Percentiles rank a stretch among this genome's conserved stretches.
Conservation (phyloP, 2,329 filamentous ascomycete genomes). For the Phyllosticta citriasiana region DNA sequence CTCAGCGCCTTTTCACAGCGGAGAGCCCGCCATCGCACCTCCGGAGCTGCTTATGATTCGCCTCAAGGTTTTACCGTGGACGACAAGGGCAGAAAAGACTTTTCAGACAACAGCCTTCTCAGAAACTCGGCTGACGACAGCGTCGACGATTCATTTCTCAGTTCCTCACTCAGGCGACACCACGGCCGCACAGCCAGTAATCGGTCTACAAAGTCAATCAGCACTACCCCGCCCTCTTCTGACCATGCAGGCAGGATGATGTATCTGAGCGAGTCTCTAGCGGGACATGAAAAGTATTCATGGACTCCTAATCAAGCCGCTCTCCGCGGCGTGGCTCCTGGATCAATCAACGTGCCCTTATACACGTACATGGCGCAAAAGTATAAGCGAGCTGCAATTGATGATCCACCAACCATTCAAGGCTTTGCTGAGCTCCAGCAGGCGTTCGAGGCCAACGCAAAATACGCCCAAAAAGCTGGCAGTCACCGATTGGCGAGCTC, state of each 20-base stretch:
- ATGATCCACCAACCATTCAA: slow-evolving; percentile 29
- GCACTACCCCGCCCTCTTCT: slow-evolving; percentile 42
- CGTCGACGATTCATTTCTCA: slow-evolving; percentile 46
- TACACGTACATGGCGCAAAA: slow-evolving; percentile 35
- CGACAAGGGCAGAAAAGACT: slow-evolving; percentile 27
- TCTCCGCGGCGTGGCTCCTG: slow-evolving; percentile 39
- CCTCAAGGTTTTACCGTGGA: slow-evolving; percentile 29
- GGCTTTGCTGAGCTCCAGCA: slow-evolving; percentile 27
- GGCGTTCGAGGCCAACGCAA: slow-evolving; percentile 44
- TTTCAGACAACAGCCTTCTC: slow-evolving; percentile 26
- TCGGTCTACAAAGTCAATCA: slow-evolving; percentile 43
- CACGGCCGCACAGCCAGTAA: slow-evolving; percentile 37
- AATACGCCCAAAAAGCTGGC: slow-evolving; percentile 41
- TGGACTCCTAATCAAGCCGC: slow-evolving; percentile 37
- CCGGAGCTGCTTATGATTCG: slow-evolving; percentile 29
- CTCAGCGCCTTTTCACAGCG: slow-evolving; percentile 46
- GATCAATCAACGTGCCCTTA: slow-evolving; percentile 26
- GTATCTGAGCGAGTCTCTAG: slow-evolving; percentile 41
- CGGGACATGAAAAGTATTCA: slow-evolving; percentile 28
- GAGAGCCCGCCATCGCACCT: slow-evolving; percentile 32
- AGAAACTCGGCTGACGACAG: slow-evolving; percentile 48
- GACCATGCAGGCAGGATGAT: slow-evolving; percentile 38
- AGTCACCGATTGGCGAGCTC: slow-evolving; percentile 46
- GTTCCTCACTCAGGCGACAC: slow-evolving; percentile 37
- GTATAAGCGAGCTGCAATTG: slow-evolving; percentile 31